Evolutionary conservation across 306 rosid species (phyloP).

Genomic region (Dryas octopetala): DNA sequence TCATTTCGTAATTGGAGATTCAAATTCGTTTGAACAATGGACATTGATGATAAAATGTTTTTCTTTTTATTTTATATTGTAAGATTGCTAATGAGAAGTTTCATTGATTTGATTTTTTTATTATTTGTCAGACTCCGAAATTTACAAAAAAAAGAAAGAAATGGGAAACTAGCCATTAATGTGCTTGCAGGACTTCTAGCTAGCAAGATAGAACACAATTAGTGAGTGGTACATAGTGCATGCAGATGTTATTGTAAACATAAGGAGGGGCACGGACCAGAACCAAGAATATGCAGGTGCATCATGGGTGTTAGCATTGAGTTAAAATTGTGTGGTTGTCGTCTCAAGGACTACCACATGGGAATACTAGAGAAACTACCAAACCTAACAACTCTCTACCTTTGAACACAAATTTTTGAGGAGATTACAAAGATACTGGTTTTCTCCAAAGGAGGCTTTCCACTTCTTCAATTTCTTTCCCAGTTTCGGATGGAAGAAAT

Average conservation of each 20-base stretch:
- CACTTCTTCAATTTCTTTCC: slow-evolving; percentile 29
- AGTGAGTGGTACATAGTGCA: slow-evolving; percentile 33
- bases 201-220: not conserved
- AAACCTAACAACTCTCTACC: slow-evolving; percentile 31
- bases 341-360: slow-evolving; percentile 48
- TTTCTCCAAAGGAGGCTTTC: slow-evolving; percentile 43
- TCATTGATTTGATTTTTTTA: not conserved
- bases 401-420: slow-evolving; percentile 22
- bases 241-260: slow-evolving; percentile 16
- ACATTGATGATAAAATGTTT: no score
- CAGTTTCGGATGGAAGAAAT: slow-evolving; percentile 29
- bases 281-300: slow-evolving; percentile 19
- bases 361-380: slow-evolving; percentile 41
- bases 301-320: slow-evolving; percentile 40
- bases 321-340: slow-evolving; percentile 40
- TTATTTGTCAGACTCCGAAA: not conserved
- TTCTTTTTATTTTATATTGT: no score
- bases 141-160: no score
- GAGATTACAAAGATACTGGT: slow-evolving; percentile 31
- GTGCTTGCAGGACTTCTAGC: not conserved
- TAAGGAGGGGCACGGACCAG: slow-evolving; percentile 17
- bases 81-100: no score
- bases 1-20: no score
- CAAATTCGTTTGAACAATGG: no score
- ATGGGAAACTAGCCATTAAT: not conserved